Evolutionary conservation across 2,329 filamentous ascomycete species (phyloP), one percentile per base, ranked within the genome.

Genomic region (Fusarium neocosmosporiellum): DNA sequence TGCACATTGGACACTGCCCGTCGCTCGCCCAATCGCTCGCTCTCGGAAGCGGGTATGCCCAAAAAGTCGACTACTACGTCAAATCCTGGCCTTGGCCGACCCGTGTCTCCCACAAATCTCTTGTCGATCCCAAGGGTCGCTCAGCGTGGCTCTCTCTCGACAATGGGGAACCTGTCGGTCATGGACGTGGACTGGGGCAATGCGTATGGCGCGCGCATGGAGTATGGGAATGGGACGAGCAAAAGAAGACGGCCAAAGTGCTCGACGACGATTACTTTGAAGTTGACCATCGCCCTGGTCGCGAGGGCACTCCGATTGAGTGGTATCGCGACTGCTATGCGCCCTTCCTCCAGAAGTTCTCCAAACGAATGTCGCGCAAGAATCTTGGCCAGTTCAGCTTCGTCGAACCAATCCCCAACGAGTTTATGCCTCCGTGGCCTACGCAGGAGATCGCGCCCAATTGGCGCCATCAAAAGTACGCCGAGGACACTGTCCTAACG

Each of bases 311-410:
- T 10, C 74, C 69, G 9, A 79, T 84, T 16, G 83, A 84, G 63
- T 84, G 83, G 79, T 84, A 84, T 70, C 78, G 79, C 31, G 83
- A 84, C 70, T 84, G 79, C 63, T 84, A 84, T 64, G 82, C 79
- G 7, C 83, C 83, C 0, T 84, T 84, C 37, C 69, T 84, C 7
- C 72, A 80, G 4, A 79, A 77, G 18, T 84, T 84, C 59, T 77
- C 80, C 0, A 75, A 79, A 9, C 80, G 81, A 2, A 77, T 83
- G 50, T 75, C 78, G 8, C 79, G 80, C 11, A 80, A 78, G 13
- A 72, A 71, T 5, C 29, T 76, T 9, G 70, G 71, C 0, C 75
- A 78, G 34, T 77, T 83, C 68, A 80, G 81, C 22, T 84, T 84
- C 53, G 74, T 84, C 8, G 83, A 84, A 46, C 83, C 83, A 5